These are phyloP conservation scores for Tulasnella sp. DNA, from an alignment of 768 basidiomycete species.

Conservation along the genomic window DNA sequence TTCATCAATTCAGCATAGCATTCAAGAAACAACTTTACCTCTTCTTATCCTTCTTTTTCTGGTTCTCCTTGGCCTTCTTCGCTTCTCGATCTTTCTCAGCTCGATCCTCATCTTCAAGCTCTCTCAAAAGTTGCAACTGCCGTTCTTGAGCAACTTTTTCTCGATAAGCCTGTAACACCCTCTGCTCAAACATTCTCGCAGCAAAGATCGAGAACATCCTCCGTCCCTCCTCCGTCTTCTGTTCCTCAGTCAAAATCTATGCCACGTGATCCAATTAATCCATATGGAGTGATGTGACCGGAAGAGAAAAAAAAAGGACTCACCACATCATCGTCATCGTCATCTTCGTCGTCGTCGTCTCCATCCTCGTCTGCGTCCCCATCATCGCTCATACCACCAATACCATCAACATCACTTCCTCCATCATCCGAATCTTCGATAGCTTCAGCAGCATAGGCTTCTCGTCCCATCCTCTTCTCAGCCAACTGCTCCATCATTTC, in stretches of 20 bases:
- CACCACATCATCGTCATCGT: constrained; percentile 39
- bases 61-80: constrained; percentile 84
- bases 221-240: constrained; percentile 98
- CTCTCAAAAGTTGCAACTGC: constrained; percentile 81
- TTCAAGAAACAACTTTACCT: constrained; percentile 44
- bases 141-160: constrained; percentile 95
- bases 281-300: neutral
- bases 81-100: constrained; percentile 73
- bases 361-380: constrained; percentile 50
- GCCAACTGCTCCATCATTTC: constrained; percentile 99
- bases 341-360: constrained; percentile 54
- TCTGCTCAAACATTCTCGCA: constrained; percentile 98
- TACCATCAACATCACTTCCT: constrained; percentile 48
- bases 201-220: constrained; percentile 99
- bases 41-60: constrained; percentile 99
- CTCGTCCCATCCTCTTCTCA: constrained; percentile 82
- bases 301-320: neutral
- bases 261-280: neutral
- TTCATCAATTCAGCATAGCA: neutral
- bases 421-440: constrained; percentile 48
- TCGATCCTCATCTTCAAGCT: constrained; percentile 93
- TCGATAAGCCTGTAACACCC: constrained; percentile 89
- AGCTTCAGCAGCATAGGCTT: constrained; percentile 48
- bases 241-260: constrained; percentile 84
- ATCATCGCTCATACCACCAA: constrained; percentile 45